Base-by-base conservation (phyloP, 192 early-diverging fungal species). In the Rhizophagus prolifer region DNA sequence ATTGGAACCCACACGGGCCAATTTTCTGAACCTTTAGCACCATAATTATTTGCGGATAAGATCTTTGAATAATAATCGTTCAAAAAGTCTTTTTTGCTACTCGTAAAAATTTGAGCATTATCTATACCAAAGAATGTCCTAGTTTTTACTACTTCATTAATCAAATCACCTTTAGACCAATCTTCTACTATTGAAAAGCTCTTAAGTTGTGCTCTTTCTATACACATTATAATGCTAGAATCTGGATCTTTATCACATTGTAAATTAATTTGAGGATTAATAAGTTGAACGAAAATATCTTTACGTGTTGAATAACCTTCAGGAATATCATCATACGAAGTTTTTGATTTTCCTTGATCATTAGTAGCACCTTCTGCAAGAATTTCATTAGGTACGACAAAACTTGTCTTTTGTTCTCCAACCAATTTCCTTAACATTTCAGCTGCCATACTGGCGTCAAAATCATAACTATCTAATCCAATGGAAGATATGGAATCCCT, bases 201-300 rank as follows among this genome's bases (percentile, higher is more conserved):
- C 65, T 87, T 89, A 26, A 92, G 62, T 47, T 91, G 85, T 68
- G 88, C 89, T 13, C 84, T 83, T 69, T 90, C 87, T 12, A 88
- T 86, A 1, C 85, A 86, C 50, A 82, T 65, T 2, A 94, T 75
- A 1, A 94, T 83, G 28, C 91, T 84, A 0, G 85, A 77, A 58
- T 87, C 76, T 7, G 85, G 80, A 46, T 88, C 73, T 30, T 72
- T 75, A 13, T 84, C 83, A 47, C 87, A 86, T 75, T 92, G 89
- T 14, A 94, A 83, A 76, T 86, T 92, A 54, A 94, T 85, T 79
- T 94, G 91, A 4, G 92, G 90, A 76, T 94, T 92, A 4, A 94
- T 81, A 47, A 92, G 77, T 68, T 89, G 82, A 31, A 94, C 79
- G 13, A 92, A 73, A 72, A 87, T 89, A 25, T 86, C 84, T 46